These are phyloP conservation scores for Penicillium sp. DNA, from an alignment of 2,329 filamentous ascomycete species.

Conservation along the genomic window DNA sequence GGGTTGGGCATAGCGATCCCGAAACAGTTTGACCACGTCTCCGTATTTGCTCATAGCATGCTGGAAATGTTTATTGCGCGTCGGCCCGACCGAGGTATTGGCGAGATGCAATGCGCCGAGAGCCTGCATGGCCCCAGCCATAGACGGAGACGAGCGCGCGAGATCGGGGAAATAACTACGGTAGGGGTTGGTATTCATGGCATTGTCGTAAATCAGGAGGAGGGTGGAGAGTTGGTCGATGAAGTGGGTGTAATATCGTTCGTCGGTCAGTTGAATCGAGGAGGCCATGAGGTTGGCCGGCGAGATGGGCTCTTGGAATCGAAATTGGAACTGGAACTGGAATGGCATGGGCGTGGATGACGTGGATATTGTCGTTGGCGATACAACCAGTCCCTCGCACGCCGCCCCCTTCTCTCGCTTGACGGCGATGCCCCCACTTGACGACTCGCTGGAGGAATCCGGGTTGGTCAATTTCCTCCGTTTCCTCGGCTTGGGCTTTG, in stretches of 20 bases:
- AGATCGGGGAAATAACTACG: constrained; percentile 39
- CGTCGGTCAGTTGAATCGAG: constrained; percentile 29
- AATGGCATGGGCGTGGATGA: constrained; percentile 13
- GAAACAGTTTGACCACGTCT: constrained; percentile 40
- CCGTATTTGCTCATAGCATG: constrained; percentile 46
- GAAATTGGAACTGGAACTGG: constrained; percentile 28
- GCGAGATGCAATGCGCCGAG: constrained; percentile 47
- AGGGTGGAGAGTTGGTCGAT: constrained; percentile 39
- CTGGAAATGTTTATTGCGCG: constrained; percentile 41
- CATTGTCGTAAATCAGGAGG: constrained; percentile 42
- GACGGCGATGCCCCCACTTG: constrained; percentile 7
- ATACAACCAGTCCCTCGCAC: constrained; percentile 30
- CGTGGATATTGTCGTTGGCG: constrained; percentile 28
- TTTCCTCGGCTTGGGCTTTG: constrained; percentile 21
- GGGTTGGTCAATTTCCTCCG: constrained; percentile 26
- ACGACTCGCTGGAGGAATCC: constrained; percentile 16
- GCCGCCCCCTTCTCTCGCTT: constrained; percentile 13
- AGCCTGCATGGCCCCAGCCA: constrained; percentile 45
- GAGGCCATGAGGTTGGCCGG: constrained; percentile 23
- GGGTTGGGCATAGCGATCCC: constrained; percentile 31
- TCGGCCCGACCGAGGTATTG: constrained; percentile 38
- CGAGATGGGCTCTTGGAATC: constrained; percentile 32
- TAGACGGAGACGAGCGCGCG: constrained; percentile 38
- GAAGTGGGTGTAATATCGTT: constrained; percentile 43
- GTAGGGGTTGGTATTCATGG: constrained; percentile 43